These are phyloP conservation scores for Petunia secreta DNA, from an alignment of 257 asterid genomes.

Conservation along the genomic window DNA sequence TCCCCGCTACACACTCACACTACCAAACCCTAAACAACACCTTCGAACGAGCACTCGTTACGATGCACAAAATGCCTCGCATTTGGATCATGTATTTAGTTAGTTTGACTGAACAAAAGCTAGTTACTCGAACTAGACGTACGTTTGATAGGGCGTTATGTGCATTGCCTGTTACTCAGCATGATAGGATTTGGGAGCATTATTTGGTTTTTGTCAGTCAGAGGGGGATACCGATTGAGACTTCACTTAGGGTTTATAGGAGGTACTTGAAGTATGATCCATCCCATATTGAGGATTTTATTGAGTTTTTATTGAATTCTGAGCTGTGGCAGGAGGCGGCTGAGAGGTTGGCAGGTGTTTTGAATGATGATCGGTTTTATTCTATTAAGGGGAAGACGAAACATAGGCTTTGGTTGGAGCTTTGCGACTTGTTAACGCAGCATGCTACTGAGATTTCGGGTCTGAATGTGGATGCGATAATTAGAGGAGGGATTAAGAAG, in stretches of 20 bases:
- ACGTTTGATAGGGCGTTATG: slow-evolving; percentile 89
- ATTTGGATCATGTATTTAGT: slow-evolving; percentile 85
- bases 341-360: slow-evolving; percentile 86
- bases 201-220: slow-evolving; percentile 81
- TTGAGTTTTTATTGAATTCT: slow-evolving; percentile 78
- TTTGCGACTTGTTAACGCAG: slow-evolving; percentile 89
- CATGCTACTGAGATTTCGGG: slow-evolving; percentile 81
- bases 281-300: slow-evolving; percentile 88
- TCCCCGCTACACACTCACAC: slow-evolving; percentile 62
- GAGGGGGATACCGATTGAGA: slow-evolving; percentile 89
- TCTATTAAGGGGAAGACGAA: slow-evolving; percentile 93
- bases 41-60: slow-evolving; percentile 87
- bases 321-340: slow-evolving; percentile 96
- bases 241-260: slow-evolving; percentile 87
- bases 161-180: slow-evolving; percentile 94
- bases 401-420: slow-evolving; percentile 86
- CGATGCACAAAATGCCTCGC: slow-evolving; percentile 98
- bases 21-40: slow-evolving; percentile 81
- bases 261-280: slow-evolving; percentile 98
- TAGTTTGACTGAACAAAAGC: slow-evolving; percentile 71
- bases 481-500: slow-evolving; percentile 93
- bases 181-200: slow-evolving; percentile 84
- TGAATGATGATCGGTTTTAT: slow-evolving; percentile 80
- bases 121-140: slow-evolving; percentile 64
- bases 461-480: slow-evolving; percentile 92